A percentile compares a stretch with the other conserved stretches of the same genome.
Evolutionary conservation across 805 yeast genomes (phyloP).

Genomic region (Hanseniaspora thailandica): DNA sequence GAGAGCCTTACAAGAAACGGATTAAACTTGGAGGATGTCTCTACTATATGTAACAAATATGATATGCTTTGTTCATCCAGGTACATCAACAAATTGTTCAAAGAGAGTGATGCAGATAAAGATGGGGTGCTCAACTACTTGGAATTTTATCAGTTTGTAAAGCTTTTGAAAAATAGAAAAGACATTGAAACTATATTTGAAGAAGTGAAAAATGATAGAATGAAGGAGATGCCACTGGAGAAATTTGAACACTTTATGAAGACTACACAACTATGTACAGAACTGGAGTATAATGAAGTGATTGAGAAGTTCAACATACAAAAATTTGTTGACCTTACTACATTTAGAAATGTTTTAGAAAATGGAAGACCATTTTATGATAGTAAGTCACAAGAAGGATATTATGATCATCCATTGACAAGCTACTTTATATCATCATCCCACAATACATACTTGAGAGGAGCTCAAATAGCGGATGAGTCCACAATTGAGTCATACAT

Average conservation of each 20-base stretch:
- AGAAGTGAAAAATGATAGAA: constrained; percentile 20
- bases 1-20: constrained; percentile 24
- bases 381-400: constrained; percentile 21
- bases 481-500: constrained; percentile 86
- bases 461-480: constrained; percentile 76
- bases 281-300: constrained; percentile 25
- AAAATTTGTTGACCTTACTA: constrained; percentile 18
- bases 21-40: constrained; percentile 54
- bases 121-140: constrained; percentile 50
- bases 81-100: constrained; percentile 41
- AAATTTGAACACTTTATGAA: constrained; percentile 37
- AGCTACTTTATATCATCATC: constrained; percentile 87
- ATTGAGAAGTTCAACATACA: constrained; percentile 30
- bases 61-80: constrained; percentile 59
- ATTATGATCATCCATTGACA: constrained; percentile 54
- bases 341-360: constrained; percentile 26
- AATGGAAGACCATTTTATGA: constrained; percentile 23
- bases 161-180: constrained; percentile 47
- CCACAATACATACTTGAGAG: constrained; percentile 83
- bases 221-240: constrained; percentile 21
- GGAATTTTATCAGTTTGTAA: constrained; percentile 68
- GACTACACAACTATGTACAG: constrained; percentile 38
- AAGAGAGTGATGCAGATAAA: constrained; percentile 38
- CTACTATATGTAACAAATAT: constrained; percentile 50
- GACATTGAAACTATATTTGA: constrained; percentile 50